phyloP scores from a whole-genome alignment of 2,329 filamentous ascomycete genomes.

The Biscogniauxia sp. region DNA sequence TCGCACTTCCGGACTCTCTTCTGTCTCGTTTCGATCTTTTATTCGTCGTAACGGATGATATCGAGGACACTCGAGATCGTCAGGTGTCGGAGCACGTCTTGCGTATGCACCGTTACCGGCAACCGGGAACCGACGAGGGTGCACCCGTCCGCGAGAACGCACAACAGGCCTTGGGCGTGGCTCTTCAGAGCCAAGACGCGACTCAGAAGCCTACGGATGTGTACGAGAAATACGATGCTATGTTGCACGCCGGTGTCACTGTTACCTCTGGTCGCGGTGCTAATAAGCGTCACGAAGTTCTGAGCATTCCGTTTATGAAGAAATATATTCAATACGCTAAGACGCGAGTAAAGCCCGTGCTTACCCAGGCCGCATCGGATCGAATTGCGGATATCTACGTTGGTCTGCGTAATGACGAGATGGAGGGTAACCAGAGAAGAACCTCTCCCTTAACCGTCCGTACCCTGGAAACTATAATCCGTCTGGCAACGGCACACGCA shows the following conservation, averaged over 20 bases:
- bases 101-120: constrained; percentile 93
- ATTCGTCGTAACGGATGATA: constrained; percentile 97
- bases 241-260: constrained; percentile 90
- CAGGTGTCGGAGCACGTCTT: constrained; percentile 94
- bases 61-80: constrained; percentile 88
- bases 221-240: constrained; percentile 93
- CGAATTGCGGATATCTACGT: constrained; percentile 91
- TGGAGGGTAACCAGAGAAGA: constrained; percentile 88
- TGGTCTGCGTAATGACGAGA: constrained; percentile 88
- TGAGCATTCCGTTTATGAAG: constrained; percentile 98
- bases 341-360: constrained; percentile 79
- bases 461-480: constrained; percentile 97
- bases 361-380: constrained; percentile 88
- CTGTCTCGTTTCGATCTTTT: constrained; percentile 97
- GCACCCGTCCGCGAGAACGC: constrained; percentile 88
- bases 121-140: constrained; percentile 89
- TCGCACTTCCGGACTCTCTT: constrained; percentile 92
- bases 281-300: constrained; percentile 76
- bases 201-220: constrained; percentile 79
- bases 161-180: constrained; percentile 82
- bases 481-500: constrained; percentile 92
- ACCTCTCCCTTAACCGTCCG: constrained; percentile 95
- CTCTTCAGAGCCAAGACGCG: constrained; percentile 72
- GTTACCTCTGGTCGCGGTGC: constrained; percentile 71
- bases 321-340: constrained; percentile 99